A percentile compares a stretch with the other conserved stretches of the same genome.
phyloP scores from a whole-genome alignment of 805 yeast species.

The Blastobotrys robertii region DNA sequence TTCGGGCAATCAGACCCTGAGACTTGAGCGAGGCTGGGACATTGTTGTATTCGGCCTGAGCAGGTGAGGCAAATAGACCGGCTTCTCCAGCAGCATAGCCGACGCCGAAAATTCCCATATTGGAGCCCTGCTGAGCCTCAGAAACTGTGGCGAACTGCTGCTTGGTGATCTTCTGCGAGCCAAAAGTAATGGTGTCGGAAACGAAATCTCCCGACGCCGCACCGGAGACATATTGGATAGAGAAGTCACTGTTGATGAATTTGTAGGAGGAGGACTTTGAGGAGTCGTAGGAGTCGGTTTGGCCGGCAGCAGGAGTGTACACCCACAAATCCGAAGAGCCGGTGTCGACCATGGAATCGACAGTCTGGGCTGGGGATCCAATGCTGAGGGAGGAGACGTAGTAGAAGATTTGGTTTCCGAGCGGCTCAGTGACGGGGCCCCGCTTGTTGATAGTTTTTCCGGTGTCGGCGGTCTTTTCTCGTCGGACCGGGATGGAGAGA shows the following conservation, averaged over 20 bases:
- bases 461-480: too few species aligned
- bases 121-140: background rate
- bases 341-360: conserved; percentile 36
- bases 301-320: conserved; percentile 13
- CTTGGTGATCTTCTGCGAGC: conserved; percentile 38
- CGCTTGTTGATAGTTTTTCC: too few species aligned
- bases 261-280: conserved; percentile 15
- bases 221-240: conserved; percentile 10
- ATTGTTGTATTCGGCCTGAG: conserved; percentile 36
- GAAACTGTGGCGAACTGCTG: conserved; percentile 11
- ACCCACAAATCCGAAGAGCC: conserved; percentile 45
- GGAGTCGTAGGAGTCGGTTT: conserved; percentile 1
- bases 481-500: too few species aligned
- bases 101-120: conserved; percentile 19
- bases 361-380: conserved; percentile 36
- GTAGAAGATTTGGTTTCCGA: conserved; percentile 1
- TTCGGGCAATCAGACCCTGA: conserved; percentile 44
- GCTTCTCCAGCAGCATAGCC: conserved; percentile 19
- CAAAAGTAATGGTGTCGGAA: conserved; percentile 39
- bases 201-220: conserved; percentile 44
- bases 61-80: conserved; percentile 4
- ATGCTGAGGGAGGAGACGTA: conserved; percentile 19
- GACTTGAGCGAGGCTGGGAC: conserved; percentile 46
- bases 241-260: conserved; percentile 8
- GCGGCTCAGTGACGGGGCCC: background rate